Evolutionary conservation across 768 basidiomycete genomes (phyloP).

Genomic region (Boletales sp.): DNA sequence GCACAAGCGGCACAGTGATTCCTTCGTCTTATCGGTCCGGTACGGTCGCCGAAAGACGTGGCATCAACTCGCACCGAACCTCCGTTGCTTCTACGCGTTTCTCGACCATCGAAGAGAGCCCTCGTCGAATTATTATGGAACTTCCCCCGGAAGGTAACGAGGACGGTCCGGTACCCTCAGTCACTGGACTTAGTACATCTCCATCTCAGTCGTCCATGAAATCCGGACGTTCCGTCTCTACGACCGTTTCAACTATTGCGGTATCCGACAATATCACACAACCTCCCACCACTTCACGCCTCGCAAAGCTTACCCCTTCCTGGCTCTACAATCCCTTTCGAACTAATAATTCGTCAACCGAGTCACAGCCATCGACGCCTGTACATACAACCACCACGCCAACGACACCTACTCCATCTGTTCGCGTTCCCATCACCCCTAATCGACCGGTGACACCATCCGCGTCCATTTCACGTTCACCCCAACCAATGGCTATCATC

Average conservation of each 20-base stretch:
- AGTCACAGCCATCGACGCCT: slow-evolving; percentile 52
- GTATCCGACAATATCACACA: slow-evolving; percentile 14
- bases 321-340: slow-evolving; percentile 81
- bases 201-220: slow-evolving; percentile 65
- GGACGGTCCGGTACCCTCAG: slow-evolving; percentile 29
- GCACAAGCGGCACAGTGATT: slow-evolving; percentile 34
- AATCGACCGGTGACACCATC: slow-evolving; percentile 28
- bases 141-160: slow-evolving; percentile 45
- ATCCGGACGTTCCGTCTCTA: slow-evolving; percentile 46
- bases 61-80: slow-evolving; percentile 41
- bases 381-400: slow-evolving; percentile 33
- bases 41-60: slow-evolving; percentile 37
- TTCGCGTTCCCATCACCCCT: slow-evolving; percentile 30
- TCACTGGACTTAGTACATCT: slow-evolving; percentile 51
- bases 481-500: slow-evolving; percentile 40
- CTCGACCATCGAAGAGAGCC: slow-evolving; percentile 70
- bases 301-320: slow-evolving; percentile 64
- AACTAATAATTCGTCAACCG: slow-evolving; percentile 48
- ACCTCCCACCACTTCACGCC: slow-evolving; percentile 32
- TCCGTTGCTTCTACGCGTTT: slow-evolving; percentile 49
- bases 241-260: slow-evolving; percentile 28
- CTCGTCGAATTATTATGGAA: slow-evolving; percentile 45
- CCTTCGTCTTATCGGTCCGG: slow-evolving; percentile 35
- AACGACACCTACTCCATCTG: slow-evolving; percentile 20
- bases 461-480: slow-evolving; percentile 34